Evolutionary conservation across 2,329 filamentous ascomycete genomes (phyloP), one percentile per base, ranked within the genome.

Genomic region (Lojkania enalia): DNA sequence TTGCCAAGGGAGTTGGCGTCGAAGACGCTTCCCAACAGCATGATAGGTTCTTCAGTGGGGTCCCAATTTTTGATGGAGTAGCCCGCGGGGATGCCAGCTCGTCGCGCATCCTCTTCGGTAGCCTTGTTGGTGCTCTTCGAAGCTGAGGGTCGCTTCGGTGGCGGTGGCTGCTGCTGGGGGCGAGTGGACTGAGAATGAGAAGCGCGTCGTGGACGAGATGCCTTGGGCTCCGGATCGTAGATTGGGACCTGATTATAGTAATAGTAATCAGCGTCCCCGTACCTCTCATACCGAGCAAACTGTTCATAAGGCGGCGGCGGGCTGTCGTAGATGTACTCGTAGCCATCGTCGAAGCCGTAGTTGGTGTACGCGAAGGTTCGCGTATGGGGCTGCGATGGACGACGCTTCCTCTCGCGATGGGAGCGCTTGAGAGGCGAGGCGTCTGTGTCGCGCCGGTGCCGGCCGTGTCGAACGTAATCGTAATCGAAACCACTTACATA

Each of bases 1-100:
- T 96, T 96, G 64, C 94, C 94, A 20, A 99, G 80, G 19, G 90
- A 96, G 79, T 97, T 96, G 64, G 92, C 89, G 67, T 97, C 94
- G 65, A 97, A 97, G 44, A 97, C 94, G 66, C 89, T 95, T 39
- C 94, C 94, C 16, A 97, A 80, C 19, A 99, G 82, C 66, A 96
- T 85, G 67, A 99, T 96, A 39, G 94, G 94, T 58, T 90, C 85
- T 76, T 97, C 92, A 20, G 83, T 85, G 0, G 92, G 92, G 68
- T 99, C 94, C 94, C 94, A 97, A 76, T 97, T 95, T 80, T 97
- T 97, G 67, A 92, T 84, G 19, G 90, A 95, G 76, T 95, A 99
- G 51, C 94, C 92, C 1, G 84, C 72, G 2, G 94, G 91, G 45
- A 99, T 96, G 48, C 83, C 81, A 63, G 77, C 80, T 20, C 76